phyloP scores from a whole-genome alignment of 1,139 yeast species.

The Yamadazyma conglobata region DNA sequence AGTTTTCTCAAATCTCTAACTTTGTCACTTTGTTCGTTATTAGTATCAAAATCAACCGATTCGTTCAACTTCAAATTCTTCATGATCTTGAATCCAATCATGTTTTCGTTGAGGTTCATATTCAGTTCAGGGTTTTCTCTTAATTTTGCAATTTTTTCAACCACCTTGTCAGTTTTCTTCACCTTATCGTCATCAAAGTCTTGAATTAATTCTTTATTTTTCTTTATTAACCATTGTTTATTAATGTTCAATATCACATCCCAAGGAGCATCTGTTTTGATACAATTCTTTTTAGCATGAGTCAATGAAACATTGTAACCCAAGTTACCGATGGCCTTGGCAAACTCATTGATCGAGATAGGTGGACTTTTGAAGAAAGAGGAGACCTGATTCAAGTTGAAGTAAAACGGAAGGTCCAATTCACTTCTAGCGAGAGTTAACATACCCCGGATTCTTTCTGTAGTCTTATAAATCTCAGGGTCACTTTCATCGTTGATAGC shows the following conservation, averaged over 20 bases:
- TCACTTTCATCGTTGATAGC: slow-evolving; percentile 49
- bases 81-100: slow-evolving; percentile 65
- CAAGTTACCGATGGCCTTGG: slow-evolving; percentile 80
- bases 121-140: slow-evolving; percentile 25
- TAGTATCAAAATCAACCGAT: slow-evolving; percentile 46
- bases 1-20: slow-evolving; percentile 63
- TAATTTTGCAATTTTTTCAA: slow-evolving; percentile 24
- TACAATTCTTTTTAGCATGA: slow-evolving; percentile 81
- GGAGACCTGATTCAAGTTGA: slow-evolving; percentile 73
- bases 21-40: slow-evolving; percentile 52
- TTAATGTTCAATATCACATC: slow-evolving; percentile 68
- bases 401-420: slow-evolving; percentile 70
- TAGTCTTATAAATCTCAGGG: slow-evolving; percentile 64
- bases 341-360: slow-evolving; percentile 69
- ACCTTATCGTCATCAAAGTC: slow-evolving; percentile 16
- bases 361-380: slow-evolving; percentile 78
- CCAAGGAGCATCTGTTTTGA: slow-evolving; percentile 91
- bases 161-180: slow-evolving; percentile 29
- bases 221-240: slow-evolving; percentile 59
- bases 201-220: slow-evolving; percentile 33
- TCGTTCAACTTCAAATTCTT: slow-evolving; percentile 27
- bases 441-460: slow-evolving; percentile 88
- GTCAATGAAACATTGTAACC: slow-evolving; percentile 82
- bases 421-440: slow-evolving; percentile 77
- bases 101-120: slow-evolving; percentile 35